These are phyloP conservation scores for Kwoniella shandongensis DNA, from an alignment of 768 basidiomycete species.

Conservation along the genomic window DNA sequence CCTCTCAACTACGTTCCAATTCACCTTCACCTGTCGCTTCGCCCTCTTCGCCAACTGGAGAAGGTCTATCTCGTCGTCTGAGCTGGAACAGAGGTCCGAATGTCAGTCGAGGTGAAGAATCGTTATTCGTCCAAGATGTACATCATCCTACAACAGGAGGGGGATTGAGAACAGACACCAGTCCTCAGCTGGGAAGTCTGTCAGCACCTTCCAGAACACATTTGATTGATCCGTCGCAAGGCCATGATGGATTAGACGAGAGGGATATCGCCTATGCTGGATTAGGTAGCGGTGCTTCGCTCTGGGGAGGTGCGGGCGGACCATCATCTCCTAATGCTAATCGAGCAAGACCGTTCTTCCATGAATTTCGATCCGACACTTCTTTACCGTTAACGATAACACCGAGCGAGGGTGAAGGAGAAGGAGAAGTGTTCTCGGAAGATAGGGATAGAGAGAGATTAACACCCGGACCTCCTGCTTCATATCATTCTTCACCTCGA, in stretches of 20 bases:
- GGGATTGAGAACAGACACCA: neutral
- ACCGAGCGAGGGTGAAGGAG: neutral
- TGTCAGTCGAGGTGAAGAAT: conserved; percentile 3
- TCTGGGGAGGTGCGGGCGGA: conserved; percentile 11
- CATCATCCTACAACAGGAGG: neutral
- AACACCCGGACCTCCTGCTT: conserved; percentile 4
- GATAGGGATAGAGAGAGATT: conserved; percentile 19
- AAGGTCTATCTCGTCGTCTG: conserved; percentile 34
- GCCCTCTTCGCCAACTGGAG: conserved; percentile 31
- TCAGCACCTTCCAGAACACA: conserved; percentile 9
- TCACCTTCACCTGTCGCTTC: conserved; percentile 36
- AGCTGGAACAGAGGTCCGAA: conserved; percentile 38
- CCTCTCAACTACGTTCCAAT: conserved; percentile 13
- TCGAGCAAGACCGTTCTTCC: conserved; percentile 19
- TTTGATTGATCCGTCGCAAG: conserved; percentile 6
- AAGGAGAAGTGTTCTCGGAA: neutral
- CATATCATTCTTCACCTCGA: neutral
- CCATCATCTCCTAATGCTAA: neutral
- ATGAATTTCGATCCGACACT: conserved; percentile 5
- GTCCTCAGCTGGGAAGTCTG: neutral
- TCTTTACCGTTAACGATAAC: conserved; percentile 4
- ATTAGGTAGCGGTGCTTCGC: neutral
- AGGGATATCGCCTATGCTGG: conserved; percentile 16
- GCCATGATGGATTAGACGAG: neutral
- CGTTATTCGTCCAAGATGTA: neutral